These are phyloP conservation scores for Salvia hispanica DNA, from an alignment of 257 asterid genomes.

Conservation along the genomic window DNA sequence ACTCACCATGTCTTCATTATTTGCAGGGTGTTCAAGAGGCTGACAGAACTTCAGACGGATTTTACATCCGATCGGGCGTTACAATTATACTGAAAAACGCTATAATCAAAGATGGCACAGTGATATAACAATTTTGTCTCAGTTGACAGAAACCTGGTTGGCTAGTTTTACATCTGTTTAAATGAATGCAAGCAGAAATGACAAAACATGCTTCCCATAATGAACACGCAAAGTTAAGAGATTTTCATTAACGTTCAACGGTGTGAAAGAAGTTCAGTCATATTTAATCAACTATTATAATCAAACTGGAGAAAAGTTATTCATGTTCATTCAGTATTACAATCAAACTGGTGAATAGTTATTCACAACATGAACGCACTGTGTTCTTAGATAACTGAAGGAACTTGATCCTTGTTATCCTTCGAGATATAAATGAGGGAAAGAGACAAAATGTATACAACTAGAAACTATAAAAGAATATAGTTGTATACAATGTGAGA, in stretches of 20 bases:
- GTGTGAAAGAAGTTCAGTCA: no score
- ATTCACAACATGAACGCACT: not conserved
- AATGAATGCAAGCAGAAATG: no score
- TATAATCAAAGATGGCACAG: constrained; percentile 77
- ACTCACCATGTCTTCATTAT: constrained; percentile 32
- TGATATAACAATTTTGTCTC: constrained; percentile 51
- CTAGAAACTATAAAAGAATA: constrained; percentile 17
- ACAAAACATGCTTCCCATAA: no score
- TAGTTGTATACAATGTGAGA: constrained; percentile 7
- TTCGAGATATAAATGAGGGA: constrained; percentile 10
- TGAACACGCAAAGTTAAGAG: no score
- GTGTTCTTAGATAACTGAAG: constrained; percentile 16
- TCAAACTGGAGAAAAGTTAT: no score
- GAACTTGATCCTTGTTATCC: constrained; percentile 9
- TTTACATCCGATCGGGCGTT: constrained; percentile 86
- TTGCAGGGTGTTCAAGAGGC: constrained; percentile 95
- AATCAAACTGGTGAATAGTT: no score
- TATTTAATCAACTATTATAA: no score
- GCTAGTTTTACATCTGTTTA: no score
- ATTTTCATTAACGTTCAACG: no score
- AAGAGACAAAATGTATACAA: constrained; percentile 9
- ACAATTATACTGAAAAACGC: constrained; percentile 71
- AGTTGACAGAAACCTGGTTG: no score
- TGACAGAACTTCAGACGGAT: constrained; percentile 91
- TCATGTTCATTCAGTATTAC: no score